Percentiles rank a stretch among this genome's conserved stretches.
These are phyloP conservation scores for Apiotrichum montevideense DNA, from an alignment of 1,284 basidiomycete genomes.

Conservation along the genomic window DNA sequence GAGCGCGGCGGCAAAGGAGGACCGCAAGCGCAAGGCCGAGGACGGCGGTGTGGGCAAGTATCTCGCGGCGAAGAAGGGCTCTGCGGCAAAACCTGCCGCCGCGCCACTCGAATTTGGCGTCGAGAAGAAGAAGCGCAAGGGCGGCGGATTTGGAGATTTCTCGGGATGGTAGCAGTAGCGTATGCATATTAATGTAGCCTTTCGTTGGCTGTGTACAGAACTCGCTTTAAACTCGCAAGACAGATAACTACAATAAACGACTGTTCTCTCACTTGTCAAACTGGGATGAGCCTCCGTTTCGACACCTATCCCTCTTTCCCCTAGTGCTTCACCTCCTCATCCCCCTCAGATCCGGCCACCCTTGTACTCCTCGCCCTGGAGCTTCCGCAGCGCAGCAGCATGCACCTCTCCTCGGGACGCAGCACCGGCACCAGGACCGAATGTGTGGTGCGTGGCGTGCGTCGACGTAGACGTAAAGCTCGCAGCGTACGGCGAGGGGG, in stretches of 20 bases:
- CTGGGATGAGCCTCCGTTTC: too few species aligned
- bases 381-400: background rate
- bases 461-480: background rate
- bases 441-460: background rate
- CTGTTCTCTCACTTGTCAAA: too few species aligned
- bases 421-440: background rate
- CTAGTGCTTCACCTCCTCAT: too few species aligned
- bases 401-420: background rate
- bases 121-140: slow-evolving; percentile 47
- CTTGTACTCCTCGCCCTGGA: background rate
- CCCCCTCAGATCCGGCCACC: too few species aligned
- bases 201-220: too few species aligned
- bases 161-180: slow-evolving; percentile 31
- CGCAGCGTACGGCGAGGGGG: background rate
- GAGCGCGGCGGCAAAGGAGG: slow-evolving; percentile 24
- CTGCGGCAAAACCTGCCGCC: background rate
- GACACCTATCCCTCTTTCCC: too few species aligned
- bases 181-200: background rate
- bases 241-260: too few species aligned
- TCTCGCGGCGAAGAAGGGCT: slow-evolving; percentile 18
- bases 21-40: slow-evolving; percentile 34
- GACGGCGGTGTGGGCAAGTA: slow-evolving; percentile 48
- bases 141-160: slow-evolving; percentile 49
- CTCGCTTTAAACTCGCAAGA: too few species aligned
- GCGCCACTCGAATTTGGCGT: slow-evolving; percentile 31